phyloP scores from a whole-genome alignment of 139 green algal genomes.

The Chlamydomonas sp. region DNA sequence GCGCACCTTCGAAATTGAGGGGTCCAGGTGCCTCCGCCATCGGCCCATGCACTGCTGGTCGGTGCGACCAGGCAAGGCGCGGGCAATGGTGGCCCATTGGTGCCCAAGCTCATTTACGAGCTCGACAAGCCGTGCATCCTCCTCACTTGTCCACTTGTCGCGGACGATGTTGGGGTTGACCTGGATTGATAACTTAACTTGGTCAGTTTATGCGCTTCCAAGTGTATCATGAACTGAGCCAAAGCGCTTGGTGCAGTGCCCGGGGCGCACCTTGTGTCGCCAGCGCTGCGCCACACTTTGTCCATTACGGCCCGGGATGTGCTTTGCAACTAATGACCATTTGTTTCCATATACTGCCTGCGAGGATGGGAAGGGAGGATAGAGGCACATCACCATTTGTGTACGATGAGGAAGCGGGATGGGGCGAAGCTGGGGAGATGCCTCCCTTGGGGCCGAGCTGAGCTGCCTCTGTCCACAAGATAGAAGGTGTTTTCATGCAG shows the following conservation, averaged over 20 bases:
- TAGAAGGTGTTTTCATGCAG: background rate
- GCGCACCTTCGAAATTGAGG: conserved; percentile 66
- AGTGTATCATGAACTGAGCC: background rate
- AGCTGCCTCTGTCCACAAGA: background rate
- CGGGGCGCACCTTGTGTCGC: conserved; percentile 77
- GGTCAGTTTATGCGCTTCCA: background rate
- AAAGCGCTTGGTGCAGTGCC: background rate
- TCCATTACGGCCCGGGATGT: conserved; percentile 81
- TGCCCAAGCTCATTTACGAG: conserved; percentile 70
- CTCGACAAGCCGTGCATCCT: conserved; percentile 57
- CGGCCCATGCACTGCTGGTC: conserved; percentile 95
- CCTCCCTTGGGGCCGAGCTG: background rate
- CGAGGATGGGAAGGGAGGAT: background rate
- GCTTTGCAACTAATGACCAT: conserved; percentile 80
- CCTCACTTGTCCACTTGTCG: conserved; percentile 87
- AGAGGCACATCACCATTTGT: no score
- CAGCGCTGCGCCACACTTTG: conserved; percentile 92
- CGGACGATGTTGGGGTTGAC: conserved; percentile 88
- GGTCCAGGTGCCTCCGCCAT: conserved; percentile 88
- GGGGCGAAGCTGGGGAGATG: background rate
- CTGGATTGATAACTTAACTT: conserved; percentile 26
- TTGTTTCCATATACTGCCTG: conserved; percentile 70
- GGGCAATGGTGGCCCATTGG: conserved; percentile 82
- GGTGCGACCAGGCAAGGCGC: conserved; percentile 73
- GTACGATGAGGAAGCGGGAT: no score